Base-by-base conservation (phyloP, 352 stramenopile genomes). In the Detonula confervacea region DNA sequence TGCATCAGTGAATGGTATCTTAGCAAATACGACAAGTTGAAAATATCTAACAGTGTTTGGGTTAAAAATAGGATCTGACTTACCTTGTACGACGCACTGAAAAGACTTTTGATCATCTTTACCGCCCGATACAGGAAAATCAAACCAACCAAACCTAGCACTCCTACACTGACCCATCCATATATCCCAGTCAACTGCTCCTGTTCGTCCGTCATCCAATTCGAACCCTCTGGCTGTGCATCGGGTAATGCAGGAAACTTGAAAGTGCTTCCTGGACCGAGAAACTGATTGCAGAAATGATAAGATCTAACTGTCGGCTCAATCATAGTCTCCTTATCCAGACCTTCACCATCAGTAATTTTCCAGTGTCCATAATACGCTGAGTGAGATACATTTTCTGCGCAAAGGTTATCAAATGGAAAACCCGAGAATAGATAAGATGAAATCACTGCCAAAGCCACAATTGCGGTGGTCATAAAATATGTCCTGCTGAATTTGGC, bases 321-420 rank as follows among this genome's bases (percentile, higher is more conserved):
- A 51, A 78, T 67, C 11, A 62, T 29, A 33, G 57, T 65, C 29
- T 20, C 80, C 8, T 14, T 84, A 18, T 51, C 63, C 29, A 64
- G 24, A 52, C 75, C 67, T 33, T 69, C 56, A 18, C 66, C 70
- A 51, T 74, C 52, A 18, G 42, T 80, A 18, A 85, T 71, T 64
- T 80, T 54, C 77, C 76, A 86, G 1, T 55, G 77, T 4, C 73
- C 61, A 62, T 80, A 82, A 54, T 83, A 87, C 33, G 73, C 75
- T 24, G 68, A 73, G 60, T 81, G 65, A 7, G 62, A 77, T 30
- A 74, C 63, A 44, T 84, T 55, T 27, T 84, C 62, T 12, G 51
- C 14, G 61, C 90, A 95, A 12, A 95, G 46, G 72, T 93, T 93
- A 62, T 95, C 90, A 70, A 82, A 95, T 14, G 88, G 85, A 67